Conservation (phyloP, 2,329 filamentous ascomycete species). For the Thelonectria olida region DNA sequence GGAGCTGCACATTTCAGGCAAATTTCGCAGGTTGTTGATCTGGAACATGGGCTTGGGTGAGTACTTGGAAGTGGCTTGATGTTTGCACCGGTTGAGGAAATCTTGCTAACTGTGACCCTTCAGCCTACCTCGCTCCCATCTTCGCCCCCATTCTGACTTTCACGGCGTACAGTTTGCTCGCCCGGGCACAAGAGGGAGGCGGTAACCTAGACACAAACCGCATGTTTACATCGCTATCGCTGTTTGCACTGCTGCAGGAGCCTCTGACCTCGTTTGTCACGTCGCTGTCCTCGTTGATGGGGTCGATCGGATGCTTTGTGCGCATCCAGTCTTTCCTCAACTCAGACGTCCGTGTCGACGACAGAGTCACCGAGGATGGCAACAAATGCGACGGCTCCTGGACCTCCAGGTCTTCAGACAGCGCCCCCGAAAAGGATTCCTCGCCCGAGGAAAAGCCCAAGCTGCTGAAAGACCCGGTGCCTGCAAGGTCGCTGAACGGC, state of each 20-base stretch:
- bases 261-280: slow-evolving; percentile 28
- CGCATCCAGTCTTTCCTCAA: slow-evolving; percentile 29
- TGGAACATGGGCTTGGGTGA: slow-evolving; percentile 29
- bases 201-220: slow-evolving; percentile 27
- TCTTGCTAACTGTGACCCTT: neutral
- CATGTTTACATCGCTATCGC: slow-evolving; percentile 29
- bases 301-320: slow-evolving; percentile 25
- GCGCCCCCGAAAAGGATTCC: slow-evolving; percentile 4
- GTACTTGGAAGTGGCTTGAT: neutral
- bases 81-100: neutral
- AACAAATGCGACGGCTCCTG: neutral
- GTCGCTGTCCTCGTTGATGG: slow-evolving; percentile 23
- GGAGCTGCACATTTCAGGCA: slow-evolving; percentile 22
- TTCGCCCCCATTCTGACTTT: slow-evolving; percentile 30
- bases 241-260: slow-evolving; percentile 24
- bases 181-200: slow-evolving; percentile 6
- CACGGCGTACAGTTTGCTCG: slow-evolving; percentile 26
- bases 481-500: neutral
- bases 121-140: slow-evolving; percentile 29
- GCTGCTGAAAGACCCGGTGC: slow-evolving; percentile 23
- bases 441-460: neutral
- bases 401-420: neutral
- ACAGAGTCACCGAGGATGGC: neutral
- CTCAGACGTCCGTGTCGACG: slow-evolving; percentile 15
- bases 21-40: slow-evolving; percentile 27